These are phyloP conservation scores for Ormosia semicastrata DNA, from an alignment of 306 rosid species.

Conservation along the genomic window DNA sequence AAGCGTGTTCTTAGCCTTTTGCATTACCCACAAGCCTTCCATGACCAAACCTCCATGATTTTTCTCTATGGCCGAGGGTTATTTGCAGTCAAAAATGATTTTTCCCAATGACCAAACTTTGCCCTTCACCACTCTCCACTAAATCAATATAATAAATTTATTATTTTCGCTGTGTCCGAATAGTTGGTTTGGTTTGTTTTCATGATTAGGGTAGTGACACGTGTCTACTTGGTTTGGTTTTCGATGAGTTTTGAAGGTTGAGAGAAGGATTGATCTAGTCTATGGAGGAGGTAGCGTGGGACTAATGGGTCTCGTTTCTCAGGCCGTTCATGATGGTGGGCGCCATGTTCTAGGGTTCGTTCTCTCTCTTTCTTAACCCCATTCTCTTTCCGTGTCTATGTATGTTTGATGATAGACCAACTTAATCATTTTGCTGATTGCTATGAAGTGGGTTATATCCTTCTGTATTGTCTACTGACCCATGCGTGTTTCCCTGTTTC, in stretches of 20 bases:
- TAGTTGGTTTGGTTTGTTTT: not conserved
- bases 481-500: slow-evolving; percentile 40
- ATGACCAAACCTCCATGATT: slow-evolving; percentile 45
- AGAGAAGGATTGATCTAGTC: slow-evolving; percentile 93
- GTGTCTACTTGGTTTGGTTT: slow-evolving; percentile 44
- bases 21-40: slow-evolving; percentile 44
- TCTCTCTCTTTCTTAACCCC: not conserved
- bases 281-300: slow-evolving; percentile 99
- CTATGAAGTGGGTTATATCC: slow-evolving; percentile 10
- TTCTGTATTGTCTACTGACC: slow-evolving; percentile 17
- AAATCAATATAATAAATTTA: not conserved
- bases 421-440: slow-evolving; percentile 34
- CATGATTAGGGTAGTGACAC: slow-evolving; percentile 48
- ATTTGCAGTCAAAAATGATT: slow-evolving; percentile 22
- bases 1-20: slow-evolving; percentile 53
- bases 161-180: not conserved
- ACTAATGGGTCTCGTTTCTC: slow-evolving; percentile 98
- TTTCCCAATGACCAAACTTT: slow-evolving; percentile 27
- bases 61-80: slow-evolving; percentile 34
- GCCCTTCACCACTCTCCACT: slow-evolving; percentile 1
- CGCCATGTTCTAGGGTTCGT: slow-evolving; percentile 99
- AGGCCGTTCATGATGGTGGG: slow-evolving; percentile 99
- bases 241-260: slow-evolving; percentile 70
- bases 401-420: not conserved
- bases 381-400: not conserved